phyloP scores from a whole-genome alignment of 805 yeast species.

The Candida golubevii region DNA sequence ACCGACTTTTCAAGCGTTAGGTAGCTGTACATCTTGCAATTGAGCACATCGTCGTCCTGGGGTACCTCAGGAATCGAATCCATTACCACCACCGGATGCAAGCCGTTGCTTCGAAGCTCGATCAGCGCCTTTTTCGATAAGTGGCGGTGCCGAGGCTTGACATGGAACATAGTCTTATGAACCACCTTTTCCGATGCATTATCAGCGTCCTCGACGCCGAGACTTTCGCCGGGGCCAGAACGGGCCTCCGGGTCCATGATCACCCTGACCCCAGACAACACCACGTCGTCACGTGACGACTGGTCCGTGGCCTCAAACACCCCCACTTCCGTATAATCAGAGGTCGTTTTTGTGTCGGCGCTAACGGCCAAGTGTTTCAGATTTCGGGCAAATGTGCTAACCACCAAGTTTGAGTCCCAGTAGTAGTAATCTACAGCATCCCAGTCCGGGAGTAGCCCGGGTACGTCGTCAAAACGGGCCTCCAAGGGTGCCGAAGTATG shows the following conservation, averaged over 20 bases:
- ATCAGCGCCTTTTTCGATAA: neutral
- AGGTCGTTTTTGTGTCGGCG: neutral
- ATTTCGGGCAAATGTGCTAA: constrained; percentile 5
- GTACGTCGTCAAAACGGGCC: neutral
- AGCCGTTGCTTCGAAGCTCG: constrained; percentile 23
- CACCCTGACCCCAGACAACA: constrained; percentile 34
- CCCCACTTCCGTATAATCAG: constrained; percentile 32
- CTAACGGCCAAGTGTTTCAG: constrained; percentile 1
- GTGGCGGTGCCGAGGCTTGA: constrained; percentile 36
- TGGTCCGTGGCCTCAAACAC: constrained; percentile 28
- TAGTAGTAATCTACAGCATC: constrained; percentile 12
- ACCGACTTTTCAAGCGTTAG: constrained; percentile 27
- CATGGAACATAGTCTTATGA: constrained; percentile 38
- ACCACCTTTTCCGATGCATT: constrained; percentile 6
- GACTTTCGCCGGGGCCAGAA: neutral
- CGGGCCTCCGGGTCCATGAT: constrained; percentile 13
- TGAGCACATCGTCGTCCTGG: constrained; percentile 19
- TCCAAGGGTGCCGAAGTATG: constrained; percentile 11
- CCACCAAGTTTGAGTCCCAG: constrained; percentile 2
- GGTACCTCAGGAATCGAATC: constrained; percentile 15
- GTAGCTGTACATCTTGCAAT: constrained; percentile 34
- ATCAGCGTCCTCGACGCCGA: neutral
- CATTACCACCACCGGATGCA: constrained; percentile 32
- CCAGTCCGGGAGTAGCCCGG: constrained; percentile 5
- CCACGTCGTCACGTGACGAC: constrained; percentile 31